Evolutionary conservation across 306 rosid species (phyloP).

Genomic region (Benincasa hispida): DNA sequence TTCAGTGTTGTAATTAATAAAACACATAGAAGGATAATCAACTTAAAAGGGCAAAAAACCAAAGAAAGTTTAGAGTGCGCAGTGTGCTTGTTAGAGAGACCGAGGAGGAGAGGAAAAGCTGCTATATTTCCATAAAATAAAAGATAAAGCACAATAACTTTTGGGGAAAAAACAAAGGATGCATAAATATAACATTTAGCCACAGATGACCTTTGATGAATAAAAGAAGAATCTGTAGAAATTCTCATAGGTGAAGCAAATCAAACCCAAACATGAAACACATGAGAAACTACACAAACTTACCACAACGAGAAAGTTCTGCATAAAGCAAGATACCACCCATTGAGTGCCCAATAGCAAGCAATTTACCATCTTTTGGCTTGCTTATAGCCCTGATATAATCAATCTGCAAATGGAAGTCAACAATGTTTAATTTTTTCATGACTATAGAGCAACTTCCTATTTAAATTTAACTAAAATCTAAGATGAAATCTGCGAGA

Average conservation of each 20-base stretch:
- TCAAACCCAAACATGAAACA: constrained; percentile 5
- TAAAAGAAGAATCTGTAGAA: no score
- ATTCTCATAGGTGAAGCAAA: no score
- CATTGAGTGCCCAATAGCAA: constrained; percentile 98
- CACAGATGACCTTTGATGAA: no score
- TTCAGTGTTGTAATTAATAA: not conserved
- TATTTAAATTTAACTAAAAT: not conserved
- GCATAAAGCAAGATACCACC: constrained; percentile 95
- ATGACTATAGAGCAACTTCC: not conserved
- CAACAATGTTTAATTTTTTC: constrained; percentile 13
- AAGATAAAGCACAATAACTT: not conserved
- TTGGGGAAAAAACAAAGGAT: not conserved
- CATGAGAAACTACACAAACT: constrained; percentile 17
- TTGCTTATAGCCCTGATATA: constrained; percentile 62
- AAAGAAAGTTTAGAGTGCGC: not conserved
- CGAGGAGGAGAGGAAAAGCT: not conserved
- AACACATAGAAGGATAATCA: not conserved
- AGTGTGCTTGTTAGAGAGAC: not conserved
- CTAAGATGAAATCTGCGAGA: not conserved
- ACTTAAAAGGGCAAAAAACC: not conserved
- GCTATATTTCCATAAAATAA: not conserved
- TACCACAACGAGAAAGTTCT: constrained; percentile 72
- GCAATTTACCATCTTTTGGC: constrained; percentile 87
- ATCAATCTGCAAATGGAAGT: constrained; percentile 47
- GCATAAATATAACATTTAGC: not conserved